phyloP scores from a whole-genome alignment of 1,139 yeast genomes.

The Nematodospora anomalae region DNA sequence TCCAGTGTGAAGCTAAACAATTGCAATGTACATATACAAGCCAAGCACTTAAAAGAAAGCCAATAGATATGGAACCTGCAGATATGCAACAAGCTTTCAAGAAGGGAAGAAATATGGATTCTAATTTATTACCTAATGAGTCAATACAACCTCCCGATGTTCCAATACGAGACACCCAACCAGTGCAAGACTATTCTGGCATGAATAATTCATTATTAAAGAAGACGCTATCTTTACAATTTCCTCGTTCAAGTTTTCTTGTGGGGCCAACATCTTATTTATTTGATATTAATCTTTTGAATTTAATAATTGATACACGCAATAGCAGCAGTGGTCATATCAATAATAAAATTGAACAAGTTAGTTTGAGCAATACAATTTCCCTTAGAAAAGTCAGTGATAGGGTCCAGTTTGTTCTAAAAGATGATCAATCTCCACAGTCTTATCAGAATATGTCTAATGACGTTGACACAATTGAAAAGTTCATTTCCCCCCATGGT shows the following conservation, averaged over 20 bases:
- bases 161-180: conserved; percentile 52
- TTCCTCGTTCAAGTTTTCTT: conserved; percentile 74
- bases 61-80: conserved; percentile 20
- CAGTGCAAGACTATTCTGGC: conserved; percentile 54
- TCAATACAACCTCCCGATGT: conserved; percentile 49
- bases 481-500: conserved; percentile 75
- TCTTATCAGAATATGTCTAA: conserved; percentile 62
- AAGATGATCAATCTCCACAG: conserved; percentile 71
- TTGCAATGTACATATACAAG: conserved; percentile 58
- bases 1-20: conserved; percentile 67
- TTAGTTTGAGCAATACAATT: conserved; percentile 56
- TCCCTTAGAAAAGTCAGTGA: conserved; percentile 69
- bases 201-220: conserved; percentile 49
- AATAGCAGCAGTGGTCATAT: conserved; percentile 15
- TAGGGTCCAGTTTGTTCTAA: conserved; percentile 61
- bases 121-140: conserved; percentile 13
- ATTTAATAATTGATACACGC: conserved; percentile 50
- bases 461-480: conserved; percentile 71
- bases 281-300: conserved; percentile 59
- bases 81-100: conserved; percentile 20
- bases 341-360: conserved; percentile 54
- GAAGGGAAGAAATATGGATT: conserved; percentile 14
- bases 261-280: conserved; percentile 71
- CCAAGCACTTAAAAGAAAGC: conserved; percentile 34
- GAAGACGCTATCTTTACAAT: conserved; percentile 54